Conservation (phyloP, 805 yeast genomes). For the Ogataea methylovora region DNA sequence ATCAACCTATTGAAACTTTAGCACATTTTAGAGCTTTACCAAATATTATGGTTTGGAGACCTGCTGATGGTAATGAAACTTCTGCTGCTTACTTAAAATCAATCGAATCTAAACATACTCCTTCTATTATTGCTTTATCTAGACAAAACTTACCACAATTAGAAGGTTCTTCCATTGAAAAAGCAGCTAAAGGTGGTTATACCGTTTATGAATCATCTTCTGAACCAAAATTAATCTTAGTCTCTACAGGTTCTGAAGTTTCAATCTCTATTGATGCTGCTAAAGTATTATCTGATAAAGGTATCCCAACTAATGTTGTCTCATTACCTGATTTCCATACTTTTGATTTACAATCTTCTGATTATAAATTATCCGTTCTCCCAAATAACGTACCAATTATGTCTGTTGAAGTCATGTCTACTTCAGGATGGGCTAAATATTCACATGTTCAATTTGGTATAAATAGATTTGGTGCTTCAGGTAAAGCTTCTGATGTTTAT, state of each 20-base stretch:
- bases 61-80: conserved; percentile 87
- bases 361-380: conserved; percentile 77
- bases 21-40: conserved; percentile 84
- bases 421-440: conserved; percentile 90
- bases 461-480: conserved; percentile 95
- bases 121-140: conserved; percentile 68
- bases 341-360: conserved; percentile 75
- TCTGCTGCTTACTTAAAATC: conserved; percentile 76
- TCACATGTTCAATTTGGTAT: conserved; percentile 96
- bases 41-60: conserved; percentile 82
- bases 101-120: conserved; percentile 53
- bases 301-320: conserved; percentile 74
- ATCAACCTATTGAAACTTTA: conserved; percentile 84
- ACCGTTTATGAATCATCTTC: conserved; percentile 49
- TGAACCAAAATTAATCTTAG: conserved; percentile 71
- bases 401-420: conserved; percentile 89
- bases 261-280: conserved; percentile 75
- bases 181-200: conserved; percentile 94
- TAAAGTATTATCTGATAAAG: conserved; percentile 56
- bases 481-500: conserved; percentile 78
- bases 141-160: conserved; percentile 91
- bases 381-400: conserved; percentile 93
- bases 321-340: conserved; percentile 91
- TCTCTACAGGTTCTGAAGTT: conserved; percentile 95
- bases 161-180: conserved; percentile 85